Conservation (phyloP, 345 rosid species). For the Lagerstroemia speciosa region DNA sequence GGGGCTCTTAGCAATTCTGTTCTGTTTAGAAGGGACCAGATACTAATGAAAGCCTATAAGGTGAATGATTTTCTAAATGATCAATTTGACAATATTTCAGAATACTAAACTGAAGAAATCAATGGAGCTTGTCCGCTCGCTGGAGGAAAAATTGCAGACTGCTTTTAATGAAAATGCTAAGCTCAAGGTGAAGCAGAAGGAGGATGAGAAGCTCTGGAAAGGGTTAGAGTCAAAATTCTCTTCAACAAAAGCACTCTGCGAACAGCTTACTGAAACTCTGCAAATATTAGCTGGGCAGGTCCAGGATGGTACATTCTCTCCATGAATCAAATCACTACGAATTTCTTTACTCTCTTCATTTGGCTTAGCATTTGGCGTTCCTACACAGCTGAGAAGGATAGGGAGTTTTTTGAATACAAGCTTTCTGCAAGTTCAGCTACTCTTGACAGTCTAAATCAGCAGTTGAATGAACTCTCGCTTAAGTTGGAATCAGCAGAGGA, state of each 20-base stretch:
- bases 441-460: slow-evolving; percentile 37
- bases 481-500: slow-evolving; percentile 43
- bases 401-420: slow-evolving; percentile 36
- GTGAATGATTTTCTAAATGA: background rate
- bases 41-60: background rate
- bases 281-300: slow-evolving; percentile 69
- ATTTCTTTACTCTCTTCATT: background rate
- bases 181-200: slow-evolving; percentile 79
- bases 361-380: slow-evolving; percentile 13
- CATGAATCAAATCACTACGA: slow-evolving; percentile 3
- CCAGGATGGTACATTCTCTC: slow-evolving; percentile 53
- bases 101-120: slow-evolving; percentile 77
- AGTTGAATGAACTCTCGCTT: slow-evolving; percentile 34
- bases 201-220: slow-evolving; percentile 89
- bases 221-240: slow-evolving; percentile 82
- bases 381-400: slow-evolving; percentile 61
- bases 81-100: slow-evolving; percentile 22
- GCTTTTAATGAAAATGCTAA: slow-evolving; percentile 86
- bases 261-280: slow-evolving; percentile 79
- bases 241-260: slow-evolving; percentile 69
- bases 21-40: background rate
- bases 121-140: slow-evolving; percentile 37
- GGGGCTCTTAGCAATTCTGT: background rate
- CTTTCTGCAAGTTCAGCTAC: slow-evolving; percentile 28
- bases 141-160: slow-evolving; percentile 83